Percentiles rank a stretch among this genome's conserved stretches.
Evolutionary conservation across 192 early-diverging fungal species (phyloP).

Genomic region (Linnemannia exigua): DNA sequence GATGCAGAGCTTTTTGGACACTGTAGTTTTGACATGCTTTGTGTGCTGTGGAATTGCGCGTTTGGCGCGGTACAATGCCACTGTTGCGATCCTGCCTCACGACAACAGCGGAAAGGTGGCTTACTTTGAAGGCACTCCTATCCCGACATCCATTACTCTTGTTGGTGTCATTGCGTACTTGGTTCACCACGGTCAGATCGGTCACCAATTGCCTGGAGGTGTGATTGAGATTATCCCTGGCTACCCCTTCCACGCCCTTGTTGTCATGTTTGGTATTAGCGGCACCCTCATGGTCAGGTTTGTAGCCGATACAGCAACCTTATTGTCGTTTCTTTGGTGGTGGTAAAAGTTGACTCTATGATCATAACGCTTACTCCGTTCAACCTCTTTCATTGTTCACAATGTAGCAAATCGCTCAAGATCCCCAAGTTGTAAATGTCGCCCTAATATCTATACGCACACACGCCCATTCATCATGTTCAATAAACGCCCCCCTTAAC

Average conservation of each 20-base stretch:
- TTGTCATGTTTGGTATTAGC: constrained; percentile 80
- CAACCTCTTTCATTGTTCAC: background rate
- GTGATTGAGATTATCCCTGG: constrained; percentile 67
- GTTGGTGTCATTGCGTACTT: constrained; percentile 77
- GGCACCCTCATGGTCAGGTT: constrained; percentile 89
- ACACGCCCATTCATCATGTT: background rate
- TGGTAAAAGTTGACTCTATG: background rate
- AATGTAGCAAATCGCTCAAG: constrained; percentile 50
- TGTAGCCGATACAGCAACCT: constrained; percentile 14
- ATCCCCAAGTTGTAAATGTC: constrained; percentile 43
- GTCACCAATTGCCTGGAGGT: constrained; percentile 73
- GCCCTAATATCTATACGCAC: background rate
- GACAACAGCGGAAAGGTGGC: constrained; percentile 83
- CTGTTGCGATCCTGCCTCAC: constrained; percentile 80
- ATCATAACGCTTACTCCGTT: background rate
- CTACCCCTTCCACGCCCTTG: constrained; percentile 86
- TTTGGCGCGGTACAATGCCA: constrained; percentile 92
- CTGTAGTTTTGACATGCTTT: constrained; percentile 85
- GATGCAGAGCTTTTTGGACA: constrained; percentile 86
- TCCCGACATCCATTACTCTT: constrained; percentile 83
- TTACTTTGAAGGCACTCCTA: constrained; percentile 94
- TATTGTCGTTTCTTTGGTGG: background rate
- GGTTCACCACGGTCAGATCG: constrained; percentile 62
- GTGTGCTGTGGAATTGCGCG: constrained; percentile 89
- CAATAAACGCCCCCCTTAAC: no score